Evolutionary conservation across 306 rosid genomes (phyloP), one percentile per base, ranked within the genome.

Genomic region (Astragalus glycyphyllos): DNA sequence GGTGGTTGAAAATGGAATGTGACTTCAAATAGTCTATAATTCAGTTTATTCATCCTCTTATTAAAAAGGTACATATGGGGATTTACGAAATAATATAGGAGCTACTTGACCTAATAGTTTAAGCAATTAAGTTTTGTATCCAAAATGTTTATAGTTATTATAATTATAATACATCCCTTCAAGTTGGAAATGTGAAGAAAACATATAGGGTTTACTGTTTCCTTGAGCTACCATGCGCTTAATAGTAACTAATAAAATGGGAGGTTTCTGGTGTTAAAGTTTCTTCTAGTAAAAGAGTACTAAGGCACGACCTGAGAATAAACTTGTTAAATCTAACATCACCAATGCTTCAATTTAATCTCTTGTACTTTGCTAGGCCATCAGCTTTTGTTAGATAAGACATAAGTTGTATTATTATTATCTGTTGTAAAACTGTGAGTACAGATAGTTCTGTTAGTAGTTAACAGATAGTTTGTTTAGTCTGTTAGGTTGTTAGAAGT

Each of bases 141-240:
- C 37, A 50, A 9, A 34, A 74, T 23, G 55, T 68, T 47, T 50
- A 45, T 57, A 61, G 37, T 50, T 37, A 59, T 47, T 50, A 45
- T 57, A 61, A 49, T 50, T 37, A 59, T n/a, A 32, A 61, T 31
- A 20, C 64, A 62, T 8, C 55, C 46, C 29, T 71, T 72, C 54
- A 61, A 37, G 54, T 51, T 26, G 49, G 49, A 11, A 44, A 44
- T 44, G 49, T 31, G 16, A 42, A 41, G 63, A 31, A 69, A 13
- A 31, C 58, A 17, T 59, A 47, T 47, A 47, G 41, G 44, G 48
- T 20, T 44, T 58, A 12, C 31, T 7, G 15, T 60, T 47, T 59
- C 69, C 41, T 38, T 59, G 11, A 9, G 13, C 61, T 60, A 48
- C 41, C 20, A n/a, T 5, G 2, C 35, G 49, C 14, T 11, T 58